These are phyloP conservation scores for Jasminum sambac DNA, from an alignment of 257 asterid species.

Conservation along the genomic window DNA sequence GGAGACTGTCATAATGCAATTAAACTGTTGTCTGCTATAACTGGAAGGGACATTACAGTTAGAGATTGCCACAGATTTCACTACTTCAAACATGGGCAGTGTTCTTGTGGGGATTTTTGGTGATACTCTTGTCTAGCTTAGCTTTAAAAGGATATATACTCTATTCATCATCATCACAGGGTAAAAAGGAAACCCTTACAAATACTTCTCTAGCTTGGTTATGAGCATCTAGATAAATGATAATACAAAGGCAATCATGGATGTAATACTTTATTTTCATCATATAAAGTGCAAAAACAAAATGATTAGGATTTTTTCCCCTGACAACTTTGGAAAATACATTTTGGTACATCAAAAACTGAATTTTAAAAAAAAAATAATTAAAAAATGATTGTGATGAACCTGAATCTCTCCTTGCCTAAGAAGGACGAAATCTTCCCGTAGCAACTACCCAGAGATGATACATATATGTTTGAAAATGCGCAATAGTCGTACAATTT, in stretches of 20 bases:
- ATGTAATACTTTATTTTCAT: not conserved
- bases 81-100: slow-evolving; percentile 53
- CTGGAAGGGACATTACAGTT: slow-evolving; percentile 56
- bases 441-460: not conserved
- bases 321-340: not conserved
- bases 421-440: not conserved
- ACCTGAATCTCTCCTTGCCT: not conserved
- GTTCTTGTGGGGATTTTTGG: slow-evolving; percentile 76
- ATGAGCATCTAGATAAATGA: not conserved
- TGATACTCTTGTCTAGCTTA: slow-evolving; percentile 23
- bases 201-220: not conserved
- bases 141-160: not conserved
- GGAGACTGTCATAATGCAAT: slow-evolving; percentile 67
- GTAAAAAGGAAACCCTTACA: too few relatives aligned
- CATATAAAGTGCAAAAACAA: not conserved
- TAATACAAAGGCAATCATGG: not conserved
- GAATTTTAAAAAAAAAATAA: too few relatives aligned
- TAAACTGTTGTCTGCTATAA: slow-evolving; percentile 50
- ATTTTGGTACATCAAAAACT: not conserved
- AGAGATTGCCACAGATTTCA: slow-evolving; percentile 79
- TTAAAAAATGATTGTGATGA: not conserved
- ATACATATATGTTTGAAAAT: not conserved
- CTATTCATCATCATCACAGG: not conserved
- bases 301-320: not conserved
- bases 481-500: not conserved